These are phyloP conservation scores for Basidiobolus meristosporus DNA, from an alignment of 371 early-diverging fungal genomes.

Conservation along the genomic window DNA sequence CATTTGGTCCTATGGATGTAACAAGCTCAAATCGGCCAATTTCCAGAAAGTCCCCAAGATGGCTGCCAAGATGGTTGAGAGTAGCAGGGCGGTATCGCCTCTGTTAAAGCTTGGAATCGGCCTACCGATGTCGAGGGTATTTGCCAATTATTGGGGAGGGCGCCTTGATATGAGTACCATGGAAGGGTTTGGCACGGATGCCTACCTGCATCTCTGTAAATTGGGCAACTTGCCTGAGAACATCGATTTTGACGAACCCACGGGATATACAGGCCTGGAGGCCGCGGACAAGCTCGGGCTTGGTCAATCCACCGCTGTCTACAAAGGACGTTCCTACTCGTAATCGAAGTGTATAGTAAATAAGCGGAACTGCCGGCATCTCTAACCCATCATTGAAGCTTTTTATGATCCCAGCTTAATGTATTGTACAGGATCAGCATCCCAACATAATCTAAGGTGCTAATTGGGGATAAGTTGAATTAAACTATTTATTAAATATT, in stretches of 20 bases:
- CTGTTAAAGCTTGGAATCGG: constrained; percentile 58
- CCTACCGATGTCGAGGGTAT: constrained; percentile 64
- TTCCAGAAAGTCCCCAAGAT: constrained; percentile 17
- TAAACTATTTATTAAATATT: no score
- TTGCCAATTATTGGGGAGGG: constrained; percentile 76
- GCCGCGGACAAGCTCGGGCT: no score
- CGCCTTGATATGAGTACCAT: constrained; percentile 44
- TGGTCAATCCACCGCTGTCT: no score
- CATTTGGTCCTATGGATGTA: constrained; percentile 1
- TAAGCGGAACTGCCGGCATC: no score
- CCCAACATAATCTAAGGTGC: no score
- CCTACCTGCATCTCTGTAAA: constrained; percentile 53
- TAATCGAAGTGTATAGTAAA: no score
- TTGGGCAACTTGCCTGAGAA: constrained; percentile 49
- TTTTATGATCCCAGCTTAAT: no score
- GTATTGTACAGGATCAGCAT: no score
- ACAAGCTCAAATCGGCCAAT: not conserved
- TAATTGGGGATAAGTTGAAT: no score
- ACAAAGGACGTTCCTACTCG: no score
- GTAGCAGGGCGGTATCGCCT: constrained; percentile 2
- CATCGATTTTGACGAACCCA: constrained; percentile 6
- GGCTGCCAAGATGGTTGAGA: constrained; percentile 32
- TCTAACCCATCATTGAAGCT: no score
- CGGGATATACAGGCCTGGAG: no score
- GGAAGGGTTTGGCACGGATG: constrained; percentile 79